Percentiles rank a stretch among this genome's conserved stretches.
Evolutionary conservation across 306 rosid genomes (phyloP).

Genomic region (Prunus dulcis): DNA sequence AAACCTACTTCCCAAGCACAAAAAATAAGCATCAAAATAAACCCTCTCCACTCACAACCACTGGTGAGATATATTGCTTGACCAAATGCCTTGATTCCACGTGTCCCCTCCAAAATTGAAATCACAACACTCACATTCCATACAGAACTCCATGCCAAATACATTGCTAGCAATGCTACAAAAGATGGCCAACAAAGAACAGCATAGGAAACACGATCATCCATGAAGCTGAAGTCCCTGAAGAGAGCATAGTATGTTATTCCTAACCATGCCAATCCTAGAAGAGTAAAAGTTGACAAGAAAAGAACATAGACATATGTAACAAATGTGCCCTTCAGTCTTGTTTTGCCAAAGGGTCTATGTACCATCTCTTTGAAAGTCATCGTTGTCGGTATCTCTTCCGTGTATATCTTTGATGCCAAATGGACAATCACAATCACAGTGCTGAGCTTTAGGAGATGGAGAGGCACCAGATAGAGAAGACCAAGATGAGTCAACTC

Average conservation of each 20-base stretch:
- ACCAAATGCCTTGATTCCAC: constrained; percentile 42
- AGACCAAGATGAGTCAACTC: neutral
- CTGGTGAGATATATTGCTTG: constrained; percentile 38
- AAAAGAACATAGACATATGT: neutral
- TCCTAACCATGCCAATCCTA: constrained; percentile 1
- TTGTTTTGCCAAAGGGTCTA: neutral
- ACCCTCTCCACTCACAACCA: constrained; percentile 40
- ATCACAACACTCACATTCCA: constrained; percentile 60
- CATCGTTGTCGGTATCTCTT: neutral
- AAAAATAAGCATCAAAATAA: constrained; percentile 51
- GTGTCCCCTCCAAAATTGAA: constrained; percentile 39
- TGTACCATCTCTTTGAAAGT: constrained; percentile 7
- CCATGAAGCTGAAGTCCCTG: neutral
- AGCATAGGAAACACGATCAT: neutral
- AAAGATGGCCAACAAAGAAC: constrained; percentile 15
- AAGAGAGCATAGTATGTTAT: neutral
- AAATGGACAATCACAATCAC: neutral
- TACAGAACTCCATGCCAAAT: constrained; percentile 43
- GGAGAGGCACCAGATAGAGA: constrained; percentile 14
- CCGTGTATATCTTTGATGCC: constrained; percentile 4
- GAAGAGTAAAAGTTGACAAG: neutral
- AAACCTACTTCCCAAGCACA: constrained; percentile 40
- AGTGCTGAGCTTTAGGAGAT: constrained; percentile 3
- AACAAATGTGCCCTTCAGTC: constrained; percentile 7
- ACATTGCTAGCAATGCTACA: constrained; percentile 21